Evolutionary conservation across 1,284 basidiomycete species (phyloP).

Genomic region (Gymnopus androsaceus): DNA sequence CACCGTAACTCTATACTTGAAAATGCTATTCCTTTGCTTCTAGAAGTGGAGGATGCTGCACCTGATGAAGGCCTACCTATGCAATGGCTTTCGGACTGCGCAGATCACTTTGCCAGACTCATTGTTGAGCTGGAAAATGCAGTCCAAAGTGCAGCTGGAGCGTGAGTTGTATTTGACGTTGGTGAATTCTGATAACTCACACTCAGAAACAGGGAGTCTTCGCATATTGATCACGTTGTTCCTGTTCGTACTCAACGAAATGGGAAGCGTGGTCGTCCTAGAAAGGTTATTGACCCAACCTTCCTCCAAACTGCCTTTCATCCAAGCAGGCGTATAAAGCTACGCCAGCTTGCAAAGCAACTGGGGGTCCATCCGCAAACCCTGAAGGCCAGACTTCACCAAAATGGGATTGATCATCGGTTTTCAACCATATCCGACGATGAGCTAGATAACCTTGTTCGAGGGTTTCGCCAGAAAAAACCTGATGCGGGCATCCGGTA

Average conservation of each 20-base stretch:
- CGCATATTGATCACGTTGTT: too few relatives aligned
- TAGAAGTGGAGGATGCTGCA: background rate
- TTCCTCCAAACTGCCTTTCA: conserved; percentile 21
- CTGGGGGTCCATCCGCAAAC: conserved; percentile 10
- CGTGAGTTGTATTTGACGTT: too few relatives aligned
- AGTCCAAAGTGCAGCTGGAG: background rate
- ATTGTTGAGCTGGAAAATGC: conserved; percentile 9
- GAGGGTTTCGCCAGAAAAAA: background rate
- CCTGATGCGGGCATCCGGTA: background rate
- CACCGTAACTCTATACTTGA: background rate
- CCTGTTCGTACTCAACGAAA: too few relatives aligned
- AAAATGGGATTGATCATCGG: conserved; percentile 19
- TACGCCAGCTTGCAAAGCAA: conserved; percentile 22
- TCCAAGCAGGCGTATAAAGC: conserved; percentile 13
- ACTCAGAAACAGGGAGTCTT: too few relatives aligned
- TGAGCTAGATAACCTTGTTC: background rate
- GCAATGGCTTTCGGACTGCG: conserved; percentile 6
- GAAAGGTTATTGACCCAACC: conserved; percentile 23
- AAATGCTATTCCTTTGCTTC: background rate
- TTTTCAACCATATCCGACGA: background rate
- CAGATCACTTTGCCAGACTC: conserved; percentile 6
- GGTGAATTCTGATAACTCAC: too few relatives aligned
- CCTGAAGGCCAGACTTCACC: background rate
- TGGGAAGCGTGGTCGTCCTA: conserved; percentile 23
- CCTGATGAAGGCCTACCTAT: background rate